Conservation (phyloP, 768 basidiomycete species). For the Xanthoconium purpureum region DNA sequence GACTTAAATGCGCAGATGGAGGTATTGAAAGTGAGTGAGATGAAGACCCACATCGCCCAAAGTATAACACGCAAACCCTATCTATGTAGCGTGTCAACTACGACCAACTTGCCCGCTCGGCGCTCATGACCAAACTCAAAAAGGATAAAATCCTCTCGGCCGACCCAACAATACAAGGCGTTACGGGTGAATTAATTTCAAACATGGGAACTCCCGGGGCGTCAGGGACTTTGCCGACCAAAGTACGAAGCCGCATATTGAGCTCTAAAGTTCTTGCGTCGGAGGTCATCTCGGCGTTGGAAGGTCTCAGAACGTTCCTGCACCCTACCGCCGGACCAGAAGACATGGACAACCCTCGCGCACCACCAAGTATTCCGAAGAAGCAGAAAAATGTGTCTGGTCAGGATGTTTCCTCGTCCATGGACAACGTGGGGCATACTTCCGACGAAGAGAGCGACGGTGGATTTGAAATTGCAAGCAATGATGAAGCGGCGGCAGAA, state of each 20-base stretch:
- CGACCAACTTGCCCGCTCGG: constrained; percentile 58
- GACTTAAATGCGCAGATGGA: constrained; percentile 61
- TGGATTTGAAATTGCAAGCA: constrained; percentile 22
- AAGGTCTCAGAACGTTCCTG: constrained; percentile 45
- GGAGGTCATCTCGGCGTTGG: constrained; percentile 51
- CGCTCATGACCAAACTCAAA: constrained; percentile 67
- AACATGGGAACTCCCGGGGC: constrained; percentile 34
- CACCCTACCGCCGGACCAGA: constrained; percentile 22
- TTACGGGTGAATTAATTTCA: constrained; percentile 44
- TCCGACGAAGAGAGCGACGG: constrained; percentile 14
- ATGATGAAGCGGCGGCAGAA: constrained; percentile 3
- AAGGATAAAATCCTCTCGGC: constrained; percentile 63
- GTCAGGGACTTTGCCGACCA: constrained; percentile 46
- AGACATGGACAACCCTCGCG: constrained; percentile 16
- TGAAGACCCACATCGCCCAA: neutral
- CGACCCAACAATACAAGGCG: constrained; percentile 46
- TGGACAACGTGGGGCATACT: neutral
- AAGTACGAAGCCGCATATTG: constrained; percentile 68
- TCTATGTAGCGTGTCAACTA: constrained; percentile 50
- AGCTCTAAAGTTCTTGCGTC: constrained; percentile 74
- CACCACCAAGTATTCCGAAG: constrained; percentile 4
- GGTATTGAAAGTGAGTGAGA: constrained; percentile 56
- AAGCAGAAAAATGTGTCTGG: constrained; percentile 2
- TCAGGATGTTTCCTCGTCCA: neutral
- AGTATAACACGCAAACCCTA: neutral